phyloP scores from a whole-genome alignment of 108 stramenopile genomes.

The Schizochytrium sp. region DNA sequence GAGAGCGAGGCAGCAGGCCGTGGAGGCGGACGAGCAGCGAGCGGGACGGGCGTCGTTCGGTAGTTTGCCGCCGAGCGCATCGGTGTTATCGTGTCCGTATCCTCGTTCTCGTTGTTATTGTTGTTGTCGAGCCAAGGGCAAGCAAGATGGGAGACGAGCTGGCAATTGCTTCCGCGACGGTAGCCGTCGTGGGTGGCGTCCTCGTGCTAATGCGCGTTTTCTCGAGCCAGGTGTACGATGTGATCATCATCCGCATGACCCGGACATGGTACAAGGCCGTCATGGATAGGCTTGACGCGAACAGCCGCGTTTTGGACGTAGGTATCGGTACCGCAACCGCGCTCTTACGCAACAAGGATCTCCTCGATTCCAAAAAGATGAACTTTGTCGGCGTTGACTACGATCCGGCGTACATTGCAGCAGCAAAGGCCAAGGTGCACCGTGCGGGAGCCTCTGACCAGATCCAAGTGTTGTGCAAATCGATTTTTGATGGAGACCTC shows the following conservation, averaged over 20 bases:
- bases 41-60: too few species aligned
- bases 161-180: background rate
- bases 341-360: background rate
- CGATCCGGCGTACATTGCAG: slow-evolving; percentile 46
- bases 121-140: too few species aligned
- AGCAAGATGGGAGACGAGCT: too few species aligned
- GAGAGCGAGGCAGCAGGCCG: too few species aligned
- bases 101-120: too few species aligned
- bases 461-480: slow-evolving; percentile 37
- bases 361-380: slow-evolving; percentile 38
- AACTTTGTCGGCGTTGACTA: slow-evolving; percentile 57
- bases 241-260: slow-evolving; percentile 54
- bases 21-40: too few species aligned
- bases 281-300: slow-evolving; percentile 23
- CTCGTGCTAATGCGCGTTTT: background rate
- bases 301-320: slow-evolving; percentile 48
- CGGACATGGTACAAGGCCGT: slow-evolving; percentile 54
- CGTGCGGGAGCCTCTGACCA: slow-evolving; percentile 24
- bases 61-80: too few species aligned
- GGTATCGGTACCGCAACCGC: slow-evolving; percentile 56
- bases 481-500: slow-evolving; percentile 34
- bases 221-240: slow-evolving; percentile 46
- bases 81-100: too few species aligned
- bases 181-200: background rate
- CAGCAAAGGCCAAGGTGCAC: slow-evolving; percentile 37